These are phyloP conservation scores for Cnidoscolus chayamansa DNA, from an alignment of 441 rosid species.

Conservation along the genomic window DNA sequence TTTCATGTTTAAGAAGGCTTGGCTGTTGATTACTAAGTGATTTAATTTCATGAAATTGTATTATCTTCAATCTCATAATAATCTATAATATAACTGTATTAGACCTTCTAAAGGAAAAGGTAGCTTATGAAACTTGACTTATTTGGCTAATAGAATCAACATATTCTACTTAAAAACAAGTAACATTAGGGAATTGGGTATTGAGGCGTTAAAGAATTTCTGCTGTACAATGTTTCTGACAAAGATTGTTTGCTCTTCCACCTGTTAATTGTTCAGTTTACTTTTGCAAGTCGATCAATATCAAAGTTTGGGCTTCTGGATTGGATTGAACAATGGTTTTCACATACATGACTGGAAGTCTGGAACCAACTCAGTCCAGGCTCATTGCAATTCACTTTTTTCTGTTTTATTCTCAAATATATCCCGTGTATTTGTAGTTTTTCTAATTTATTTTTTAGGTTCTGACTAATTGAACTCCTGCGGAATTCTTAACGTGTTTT, in stretches of 20 bases:
- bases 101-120: not conserved
- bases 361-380: not conserved
- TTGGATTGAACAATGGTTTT: not conserved
- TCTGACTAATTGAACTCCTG: not conserved
- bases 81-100: not conserved
- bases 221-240: not conserved
- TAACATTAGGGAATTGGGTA: not conserved
- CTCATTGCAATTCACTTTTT: not conserved
- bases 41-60: not conserved
- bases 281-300: not conserved
- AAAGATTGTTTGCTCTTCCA: not conserved
- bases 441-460: not conserved
- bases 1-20: not conserved
- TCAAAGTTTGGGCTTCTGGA: not conserved
- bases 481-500: not conserved
- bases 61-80: not conserved
- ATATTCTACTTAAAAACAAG: not conserved
- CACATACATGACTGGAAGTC: too few relatives aligned
- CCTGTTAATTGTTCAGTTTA: not conserved
- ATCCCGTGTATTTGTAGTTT: not conserved
- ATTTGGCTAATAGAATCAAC: not conserved
- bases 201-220: not conserved
- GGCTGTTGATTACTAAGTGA: not conserved
- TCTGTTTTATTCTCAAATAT: not conserved
- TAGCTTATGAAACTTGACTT: not conserved